These are phyloP conservation scores for Dendrocalamus sinicus DNA, from an alignment of 176 grass and related monocot genomes.

Conservation along the genomic window DNA sequence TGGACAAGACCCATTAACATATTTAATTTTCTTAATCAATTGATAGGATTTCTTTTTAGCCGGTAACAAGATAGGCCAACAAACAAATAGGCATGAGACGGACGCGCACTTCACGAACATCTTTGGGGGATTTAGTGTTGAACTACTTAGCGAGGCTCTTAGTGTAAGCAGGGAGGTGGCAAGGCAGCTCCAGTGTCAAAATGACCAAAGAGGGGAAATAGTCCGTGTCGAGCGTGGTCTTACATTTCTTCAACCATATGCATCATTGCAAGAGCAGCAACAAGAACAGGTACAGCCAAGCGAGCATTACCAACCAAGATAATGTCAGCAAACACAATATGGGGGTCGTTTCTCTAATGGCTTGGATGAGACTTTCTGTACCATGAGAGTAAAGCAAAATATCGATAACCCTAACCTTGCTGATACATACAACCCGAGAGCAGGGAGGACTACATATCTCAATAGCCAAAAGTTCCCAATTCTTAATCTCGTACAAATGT, in stretches of 20 bases:
- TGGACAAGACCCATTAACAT: too few species aligned
- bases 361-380: slow-evolving; percentile 43
- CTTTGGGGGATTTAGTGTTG: background rate
- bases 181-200: slow-evolving; percentile 28
- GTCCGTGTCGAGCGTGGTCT: slow-evolving; percentile 1
- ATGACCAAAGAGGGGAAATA: slow-evolving; percentile 38
- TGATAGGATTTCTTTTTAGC: too few species aligned
- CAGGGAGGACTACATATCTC: slow-evolving; percentile 38
- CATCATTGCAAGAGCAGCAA: slow-evolving; percentile 26
- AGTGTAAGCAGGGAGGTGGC: slow-evolving; percentile 14
- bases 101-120: background rate
- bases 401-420: slow-evolving; percentile 35
- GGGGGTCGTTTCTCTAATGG: background rate
- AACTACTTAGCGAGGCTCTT: background rate
- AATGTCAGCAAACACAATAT: background rate
- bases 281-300: background rate
- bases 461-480: slow-evolving; percentile 53
- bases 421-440: slow-evolving; percentile 44
- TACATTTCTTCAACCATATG: background rate
- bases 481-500: slow-evolving; percentile 51
- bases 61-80: too few species aligned
- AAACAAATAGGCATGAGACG: too few species aligned
- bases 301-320: background rate
- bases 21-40: too few species aligned
- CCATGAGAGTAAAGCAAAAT: slow-evolving; percentile 42